These are phyloP conservation scores for Geotrichum siamense DNA, from an alignment of 1,139 yeast genomes.

Conservation along the genomic window DNA sequence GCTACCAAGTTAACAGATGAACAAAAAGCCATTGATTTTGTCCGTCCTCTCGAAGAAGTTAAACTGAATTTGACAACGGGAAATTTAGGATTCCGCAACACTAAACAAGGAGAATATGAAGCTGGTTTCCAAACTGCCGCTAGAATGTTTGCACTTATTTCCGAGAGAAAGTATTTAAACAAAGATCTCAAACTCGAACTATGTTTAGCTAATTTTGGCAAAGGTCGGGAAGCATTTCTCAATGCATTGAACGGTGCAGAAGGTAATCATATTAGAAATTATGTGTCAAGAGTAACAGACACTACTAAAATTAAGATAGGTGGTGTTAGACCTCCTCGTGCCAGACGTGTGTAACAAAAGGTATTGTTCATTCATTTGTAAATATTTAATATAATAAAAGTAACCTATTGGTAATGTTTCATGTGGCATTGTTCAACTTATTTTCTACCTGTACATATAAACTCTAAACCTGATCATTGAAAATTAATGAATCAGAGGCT, in stretches of 20 bases:
- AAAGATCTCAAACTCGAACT: constrained; percentile 44
- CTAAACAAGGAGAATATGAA: constrained; percentile 76
- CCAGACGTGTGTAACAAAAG: constrained; percentile 63
- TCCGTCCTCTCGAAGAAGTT: constrained; percentile 74
- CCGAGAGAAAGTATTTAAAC: constrained; percentile 43
- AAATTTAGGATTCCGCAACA: constrained; percentile 39
- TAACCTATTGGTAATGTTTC: no score
- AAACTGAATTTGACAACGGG: constrained; percentile 48
- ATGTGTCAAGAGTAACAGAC: constrained; percentile 65
- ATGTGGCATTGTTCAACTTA: not conserved
- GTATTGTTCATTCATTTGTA: not conserved
- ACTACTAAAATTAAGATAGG: constrained; percentile 81
- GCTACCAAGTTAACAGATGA: constrained; percentile 44
- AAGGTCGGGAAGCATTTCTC: constrained; percentile 81
- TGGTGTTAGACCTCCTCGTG: constrained; percentile 80
- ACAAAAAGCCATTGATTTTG: constrained; percentile 68
- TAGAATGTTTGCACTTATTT: constrained; percentile 63
- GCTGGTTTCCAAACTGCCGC: constrained; percentile 87
- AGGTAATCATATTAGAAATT: constrained; percentile 60
- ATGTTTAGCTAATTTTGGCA: constrained; percentile 73
- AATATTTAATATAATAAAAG: no score
- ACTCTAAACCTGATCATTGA: no score
- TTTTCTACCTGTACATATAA: not conserved
- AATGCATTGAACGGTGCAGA: constrained; percentile 86
- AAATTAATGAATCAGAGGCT: no score